These are phyloP conservation scores for Symbiodinium pilosum DNA, from an alignment of 73 alveolate genomes.

Conservation along the genomic window DNA sequence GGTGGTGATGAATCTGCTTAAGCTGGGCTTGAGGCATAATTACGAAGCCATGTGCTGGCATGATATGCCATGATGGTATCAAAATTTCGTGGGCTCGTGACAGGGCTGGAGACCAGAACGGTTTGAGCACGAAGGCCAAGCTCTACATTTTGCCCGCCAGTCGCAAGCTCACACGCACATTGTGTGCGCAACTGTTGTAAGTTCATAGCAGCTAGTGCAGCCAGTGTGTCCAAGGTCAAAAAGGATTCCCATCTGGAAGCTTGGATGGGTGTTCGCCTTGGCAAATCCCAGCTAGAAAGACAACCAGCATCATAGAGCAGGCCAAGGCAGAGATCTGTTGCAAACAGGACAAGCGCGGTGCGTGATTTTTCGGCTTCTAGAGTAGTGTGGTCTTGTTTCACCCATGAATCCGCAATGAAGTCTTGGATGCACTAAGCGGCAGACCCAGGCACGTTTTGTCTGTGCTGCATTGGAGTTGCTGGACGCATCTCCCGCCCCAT, in stretches of 20 bases:
- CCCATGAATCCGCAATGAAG: neutral
- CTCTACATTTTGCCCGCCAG: constrained; percentile 68
- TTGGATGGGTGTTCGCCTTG: constrained; percentile 7
- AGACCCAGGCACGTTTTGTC: neutral
- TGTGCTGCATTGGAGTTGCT: neutral
- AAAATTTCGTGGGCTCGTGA: neutral
- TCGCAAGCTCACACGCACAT: neutral
- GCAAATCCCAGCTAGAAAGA: neutral
- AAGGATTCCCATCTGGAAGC: constrained; percentile 48
- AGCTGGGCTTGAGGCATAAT: too few species aligned
- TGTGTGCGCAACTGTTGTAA: too few species aligned
- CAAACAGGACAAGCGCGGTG: too few species aligned
- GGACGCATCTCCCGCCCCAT: too few species aligned
- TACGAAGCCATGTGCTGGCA: too few species aligned
- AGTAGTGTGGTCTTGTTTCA: neutral
- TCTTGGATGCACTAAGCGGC: neutral
- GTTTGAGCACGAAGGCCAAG: constrained; percentile 63
- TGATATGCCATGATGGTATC: too few species aligned
- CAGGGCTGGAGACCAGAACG: constrained; percentile 84
- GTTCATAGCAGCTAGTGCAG: too few species aligned
- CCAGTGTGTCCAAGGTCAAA: neutral
- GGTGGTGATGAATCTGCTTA: too few species aligned
- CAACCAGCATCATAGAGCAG: neutral
- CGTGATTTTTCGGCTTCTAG: neutral
- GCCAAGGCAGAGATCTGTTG: too few species aligned